Evolutionary conservation across 345 rosid genomes (phyloP).

Genomic region (Salix purpurea): DNA sequence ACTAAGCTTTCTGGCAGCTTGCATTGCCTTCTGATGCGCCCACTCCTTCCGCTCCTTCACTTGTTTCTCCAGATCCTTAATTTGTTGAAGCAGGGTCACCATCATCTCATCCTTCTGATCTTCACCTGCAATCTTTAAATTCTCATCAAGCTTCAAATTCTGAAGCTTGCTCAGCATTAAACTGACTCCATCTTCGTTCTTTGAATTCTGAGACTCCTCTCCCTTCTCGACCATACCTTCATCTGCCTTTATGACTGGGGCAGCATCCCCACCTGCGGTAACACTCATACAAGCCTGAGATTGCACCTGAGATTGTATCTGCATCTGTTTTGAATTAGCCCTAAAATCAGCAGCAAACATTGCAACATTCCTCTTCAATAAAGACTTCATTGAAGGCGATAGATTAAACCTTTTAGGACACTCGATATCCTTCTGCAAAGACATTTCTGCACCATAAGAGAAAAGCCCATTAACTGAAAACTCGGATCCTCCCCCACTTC

Average conservation of each 20-base stretch:
- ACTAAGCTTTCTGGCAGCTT: constrained; percentile 87
- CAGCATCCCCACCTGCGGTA: constrained; percentile 28
- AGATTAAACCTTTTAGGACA: constrained; percentile 88
- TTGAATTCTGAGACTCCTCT: constrained; percentile 42
- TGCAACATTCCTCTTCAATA: constrained; percentile 83
- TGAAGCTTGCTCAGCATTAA: constrained; percentile 60
- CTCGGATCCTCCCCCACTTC: constrained; percentile 50
- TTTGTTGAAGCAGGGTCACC: constrained; percentile 52
- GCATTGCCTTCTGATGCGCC: constrained; percentile 97
- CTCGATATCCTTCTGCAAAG: constrained; percentile 61
- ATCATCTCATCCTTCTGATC: constrained; percentile 76
- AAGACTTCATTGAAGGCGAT: constrained; percentile 71
- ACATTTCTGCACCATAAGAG: constrained; percentile 38
- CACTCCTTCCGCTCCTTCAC: constrained; percentile 86
- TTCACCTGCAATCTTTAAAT: constrained; percentile 48
- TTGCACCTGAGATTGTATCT: constrained; percentile 24
- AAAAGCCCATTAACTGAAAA: constrained; percentile 51
- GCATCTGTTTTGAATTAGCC: constrained; percentile 61
- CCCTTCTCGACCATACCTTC: constrained; percentile 33
- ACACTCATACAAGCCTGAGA: constrained; percentile 31
- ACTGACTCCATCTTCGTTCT: constrained; percentile 50
- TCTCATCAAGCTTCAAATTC: constrained; percentile 77
- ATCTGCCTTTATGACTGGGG: constrained; percentile 25
- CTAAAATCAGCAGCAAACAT: constrained; percentile 83
- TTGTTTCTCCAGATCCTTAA: constrained; percentile 72